Base-by-base conservation (phyloP, 345 rosid species). In the Euphorbia peplus region DNA sequence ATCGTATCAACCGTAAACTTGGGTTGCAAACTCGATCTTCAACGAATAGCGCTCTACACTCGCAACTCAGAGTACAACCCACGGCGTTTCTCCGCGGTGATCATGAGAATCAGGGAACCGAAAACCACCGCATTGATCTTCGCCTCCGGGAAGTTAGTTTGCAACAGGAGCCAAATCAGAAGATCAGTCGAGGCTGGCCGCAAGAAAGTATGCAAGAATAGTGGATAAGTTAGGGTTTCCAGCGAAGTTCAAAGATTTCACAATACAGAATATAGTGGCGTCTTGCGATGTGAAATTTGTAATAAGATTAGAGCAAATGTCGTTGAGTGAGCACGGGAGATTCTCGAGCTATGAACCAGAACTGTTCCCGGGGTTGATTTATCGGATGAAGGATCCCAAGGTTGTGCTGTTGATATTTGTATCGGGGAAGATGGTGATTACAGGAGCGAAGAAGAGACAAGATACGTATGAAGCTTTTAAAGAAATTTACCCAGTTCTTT, bases 81-180 rank as follows among this genome's bases (percentile, higher is more conserved):
- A 3, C 80, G 82, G 82, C 91, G 93, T 75, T 91, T 87, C 58
- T 88, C 97, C 73, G 97, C 97, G 7, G 92, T 91, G 0, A 87
- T 89, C 32, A 91, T 91, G 97, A 82, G 93, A 75, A 89, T 91
- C 30, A 86, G 87, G 76, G 90, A 91, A 22, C 96, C 96, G 0
- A 91, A 89, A 81, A 89, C 96, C 3, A 91, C 96, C 1, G 96
- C 96, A 0, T 77, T 91, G 80, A 86, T 91, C 51, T 91, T 91
- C 72, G 88, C 96, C n/a, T 89, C 93, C 0, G 96, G 97, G 19
- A 89, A 91, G 82, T 78, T 91, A 90, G 91, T 89, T 26, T 91
- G 97, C 63, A 87, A n/a, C 88, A 0, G 97, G 96, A 52, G 97
- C 97, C 21, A 91, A 91, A 71, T 84, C 90, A 64, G 88, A 85